phyloP scores from a whole-genome alignment of 495 filamentous ascomycete genomes.

The Rhizodiscina lignyota region DNA sequence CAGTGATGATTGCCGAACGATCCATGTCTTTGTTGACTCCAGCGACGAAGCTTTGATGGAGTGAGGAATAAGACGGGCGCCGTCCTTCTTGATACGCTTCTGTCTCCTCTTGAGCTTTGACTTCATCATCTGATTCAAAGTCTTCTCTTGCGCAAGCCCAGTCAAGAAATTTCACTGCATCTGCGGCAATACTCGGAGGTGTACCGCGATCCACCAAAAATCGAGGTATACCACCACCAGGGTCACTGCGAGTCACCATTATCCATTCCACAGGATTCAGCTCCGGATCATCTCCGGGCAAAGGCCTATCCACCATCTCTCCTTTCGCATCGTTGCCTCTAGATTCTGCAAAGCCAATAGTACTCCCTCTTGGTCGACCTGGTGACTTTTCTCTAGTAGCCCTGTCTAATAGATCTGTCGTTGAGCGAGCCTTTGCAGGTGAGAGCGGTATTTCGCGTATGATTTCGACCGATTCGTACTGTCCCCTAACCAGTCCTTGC shows the following conservation, averaged over 20 bases:
- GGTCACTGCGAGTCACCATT: slow-evolving; percentile 91
- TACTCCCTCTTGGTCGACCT: slow-evolving; percentile 25
- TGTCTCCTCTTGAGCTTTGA: neutral
- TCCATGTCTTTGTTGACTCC: too few species aligned
- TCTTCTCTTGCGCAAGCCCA: slow-evolving; percentile 53
- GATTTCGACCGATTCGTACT: slow-evolving; percentile 85
- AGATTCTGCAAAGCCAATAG: slow-evolving; percentile 31
- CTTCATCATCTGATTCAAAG: slow-evolving; percentile 20
- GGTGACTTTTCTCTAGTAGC: slow-evolving; percentile 5
- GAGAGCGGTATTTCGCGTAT: slow-evolving; percentile 60
- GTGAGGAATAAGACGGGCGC: slow-evolving; percentile 4
- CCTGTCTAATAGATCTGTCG: slow-evolving; percentile 17
- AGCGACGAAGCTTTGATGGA: slow-evolving; percentile 6
- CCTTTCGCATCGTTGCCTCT: slow-evolving; percentile 22
- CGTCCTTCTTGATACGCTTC: neutral
- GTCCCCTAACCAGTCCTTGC: slow-evolving; percentile 58
- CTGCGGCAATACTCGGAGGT: slow-evolving; percentile 61
- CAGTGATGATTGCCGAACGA: too few species aligned
- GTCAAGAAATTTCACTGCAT: slow-evolving; percentile 71
- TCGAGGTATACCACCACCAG: slow-evolving; percentile 77
- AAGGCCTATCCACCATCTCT: slow-evolving; percentile 19
- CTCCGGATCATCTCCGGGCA: slow-evolving; percentile 27
- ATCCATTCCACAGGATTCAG: slow-evolving; percentile 77
- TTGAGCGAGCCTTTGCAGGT: slow-evolving; percentile 16
- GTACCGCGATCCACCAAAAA: slow-evolving; percentile 94